Conservation (phyloP, 768 basidiomycete genomes). For the Porpolomopsis calyptriformis region DNA sequence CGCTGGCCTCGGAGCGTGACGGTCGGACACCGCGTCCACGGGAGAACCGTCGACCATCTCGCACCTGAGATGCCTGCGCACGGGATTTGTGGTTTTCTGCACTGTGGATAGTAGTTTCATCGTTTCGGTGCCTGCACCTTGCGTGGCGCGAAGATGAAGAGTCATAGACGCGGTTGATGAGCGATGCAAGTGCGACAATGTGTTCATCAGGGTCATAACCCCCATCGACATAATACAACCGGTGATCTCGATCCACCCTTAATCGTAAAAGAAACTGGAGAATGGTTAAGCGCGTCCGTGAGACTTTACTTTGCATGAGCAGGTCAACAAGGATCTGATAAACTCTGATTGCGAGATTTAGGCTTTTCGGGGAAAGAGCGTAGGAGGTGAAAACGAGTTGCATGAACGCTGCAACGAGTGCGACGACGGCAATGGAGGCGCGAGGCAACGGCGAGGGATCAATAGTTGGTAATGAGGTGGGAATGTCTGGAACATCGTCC, state of each 20-base stretch:
- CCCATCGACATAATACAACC: conserved; percentile 55
- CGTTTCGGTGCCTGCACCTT: conserved; percentile 9
- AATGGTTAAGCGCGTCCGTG: conserved; percentile 55
- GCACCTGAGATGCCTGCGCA: conserved; percentile 38
- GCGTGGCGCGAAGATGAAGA: conserved; percentile 8
- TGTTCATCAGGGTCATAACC: conserved; percentile 49
- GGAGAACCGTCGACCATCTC: conserved; percentile 40
- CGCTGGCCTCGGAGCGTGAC: conserved; percentile 38
- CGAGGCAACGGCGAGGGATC: conserved; percentile 27
- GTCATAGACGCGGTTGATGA: conserved; percentile 45
- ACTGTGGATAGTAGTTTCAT: conserved; percentile 10
- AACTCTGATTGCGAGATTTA: conserved; percentile 43
- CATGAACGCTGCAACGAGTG: conserved; percentile 55
- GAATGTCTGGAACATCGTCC: conserved; percentile 24
- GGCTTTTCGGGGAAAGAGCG: conserved; percentile 35
- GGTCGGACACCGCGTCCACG: conserved; percentile 40
- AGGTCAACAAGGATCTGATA: conserved; percentile 43
- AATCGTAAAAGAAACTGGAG: conserved; percentile 85
- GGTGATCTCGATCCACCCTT: conserved; percentile 83
- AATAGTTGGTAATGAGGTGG: conserved; percentile 17
- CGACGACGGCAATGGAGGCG: conserved; percentile 49
- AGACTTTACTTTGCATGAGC: conserved; percentile 34
- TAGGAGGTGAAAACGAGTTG: conserved; percentile 64
- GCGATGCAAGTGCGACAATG: conserved; percentile 44
- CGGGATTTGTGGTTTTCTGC: conserved; percentile 35